These are phyloP conservation scores for Fraxinus latifolia DNA, from an alignment of 305 asterid species.

Conservation along the genomic window DNA sequence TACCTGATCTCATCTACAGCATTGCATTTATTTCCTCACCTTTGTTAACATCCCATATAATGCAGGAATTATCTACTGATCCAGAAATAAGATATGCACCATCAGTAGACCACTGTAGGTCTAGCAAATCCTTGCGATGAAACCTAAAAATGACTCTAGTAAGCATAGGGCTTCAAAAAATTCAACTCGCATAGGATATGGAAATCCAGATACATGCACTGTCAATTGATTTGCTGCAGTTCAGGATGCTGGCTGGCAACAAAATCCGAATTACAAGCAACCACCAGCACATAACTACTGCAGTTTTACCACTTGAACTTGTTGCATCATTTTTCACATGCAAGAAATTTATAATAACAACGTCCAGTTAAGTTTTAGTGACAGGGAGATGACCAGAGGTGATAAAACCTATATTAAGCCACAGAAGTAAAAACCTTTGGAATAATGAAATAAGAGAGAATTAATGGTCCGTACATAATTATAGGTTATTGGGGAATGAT, in stretches of 20 bases:
- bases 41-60: conserved; percentile 87
- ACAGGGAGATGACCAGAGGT: background rate
- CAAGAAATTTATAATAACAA: background rate
- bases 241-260: background rate
- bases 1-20: conserved; percentile 1
- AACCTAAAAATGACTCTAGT: conserved; percentile 49
- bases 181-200: background rate
- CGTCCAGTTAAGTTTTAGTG: background rate
- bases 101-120: conserved; percentile 87
- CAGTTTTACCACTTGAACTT: background rate
- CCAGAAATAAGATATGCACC: conserved; percentile 83
- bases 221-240: background rate
- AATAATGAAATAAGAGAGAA: background rate
- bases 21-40: conserved; percentile 38
- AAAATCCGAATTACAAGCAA: background rate
- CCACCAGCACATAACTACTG: background rate
- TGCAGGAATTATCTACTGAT: conserved; percentile 93
- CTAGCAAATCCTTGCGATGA: conserved; percentile 94
- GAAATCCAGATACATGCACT: background rate
- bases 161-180: conserved; percentile 9
- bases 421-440: background rate
- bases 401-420: background rate
- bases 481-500: background rate
- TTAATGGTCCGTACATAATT: background rate
- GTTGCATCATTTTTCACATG: background rate